Evolutionary conservation across 139 green algal species (phyloP).

Genomic region (Haematococcus lacustris): DNA sequence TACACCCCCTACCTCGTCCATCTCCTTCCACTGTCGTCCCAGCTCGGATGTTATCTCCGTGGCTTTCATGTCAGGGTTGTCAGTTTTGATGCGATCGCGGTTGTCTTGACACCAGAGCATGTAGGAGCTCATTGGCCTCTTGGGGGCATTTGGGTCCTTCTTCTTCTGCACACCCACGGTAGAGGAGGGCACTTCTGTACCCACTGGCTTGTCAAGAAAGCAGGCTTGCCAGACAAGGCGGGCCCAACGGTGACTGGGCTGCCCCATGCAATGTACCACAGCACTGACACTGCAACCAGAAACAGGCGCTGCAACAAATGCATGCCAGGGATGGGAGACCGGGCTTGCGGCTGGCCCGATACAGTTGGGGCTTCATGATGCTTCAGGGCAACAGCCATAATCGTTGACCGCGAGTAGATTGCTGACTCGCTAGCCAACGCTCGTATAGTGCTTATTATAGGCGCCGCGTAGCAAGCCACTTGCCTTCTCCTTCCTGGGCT

Average conservation of each 20-base stretch:
- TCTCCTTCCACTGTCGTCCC: conserved; percentile 10
- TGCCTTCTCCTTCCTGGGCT: conserved; percentile 4
- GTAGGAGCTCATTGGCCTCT: conserved; percentile 16
- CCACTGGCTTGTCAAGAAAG: no score
- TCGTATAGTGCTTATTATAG: no score
- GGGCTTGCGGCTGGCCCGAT: not conserved
- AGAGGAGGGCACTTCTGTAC: no score
- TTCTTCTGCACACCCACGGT: conserved; percentile 6
- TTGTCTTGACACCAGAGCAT: conserved; percentile 25
- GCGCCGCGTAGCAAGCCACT: no score
- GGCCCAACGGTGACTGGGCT: not conserved
- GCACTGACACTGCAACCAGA: no score
- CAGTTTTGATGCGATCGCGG: conserved; percentile 10
- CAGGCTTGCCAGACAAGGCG: not conserved
- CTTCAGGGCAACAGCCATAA: not conserved
- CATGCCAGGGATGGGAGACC: not conserved
- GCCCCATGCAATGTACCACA: not conserved
- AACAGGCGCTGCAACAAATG: not conserved
- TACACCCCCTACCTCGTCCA: conserved; percentile 4
- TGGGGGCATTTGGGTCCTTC: conserved; percentile 28
- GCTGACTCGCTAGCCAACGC: no score
- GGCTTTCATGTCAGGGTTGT: conserved; percentile 20
- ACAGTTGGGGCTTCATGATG: not conserved
- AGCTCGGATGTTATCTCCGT: conserved; percentile 22
- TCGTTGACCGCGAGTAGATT: not conserved